Conservation (phyloP, 495 filamentous ascomycete species). For the Parathielavia appendiculata region DNA sequence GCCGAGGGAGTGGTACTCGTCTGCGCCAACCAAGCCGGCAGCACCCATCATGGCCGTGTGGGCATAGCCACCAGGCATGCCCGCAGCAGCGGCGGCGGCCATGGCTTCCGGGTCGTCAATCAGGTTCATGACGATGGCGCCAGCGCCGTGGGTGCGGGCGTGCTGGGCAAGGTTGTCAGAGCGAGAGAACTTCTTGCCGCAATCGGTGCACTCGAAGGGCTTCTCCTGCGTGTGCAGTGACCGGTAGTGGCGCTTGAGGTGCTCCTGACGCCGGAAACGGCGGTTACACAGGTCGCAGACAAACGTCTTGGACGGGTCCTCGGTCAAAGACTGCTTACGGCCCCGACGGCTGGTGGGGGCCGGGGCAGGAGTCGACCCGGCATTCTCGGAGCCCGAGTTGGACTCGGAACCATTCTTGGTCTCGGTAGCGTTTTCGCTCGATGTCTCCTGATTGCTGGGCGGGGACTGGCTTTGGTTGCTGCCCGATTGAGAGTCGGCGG, state of each 20-base stretch:
- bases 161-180: constrained; percentile 97
- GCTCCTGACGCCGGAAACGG: constrained; percentile 97
- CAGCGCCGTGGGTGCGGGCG: constrained; percentile 85
- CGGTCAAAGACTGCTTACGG: constrained; percentile 96
- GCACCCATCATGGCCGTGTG: constrained; percentile 23
- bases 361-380: constrained; percentile 40
- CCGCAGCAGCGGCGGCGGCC: constrained; percentile 21
- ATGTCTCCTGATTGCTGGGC: constrained; percentile 23
- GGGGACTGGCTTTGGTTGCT: constrained; percentile 37
- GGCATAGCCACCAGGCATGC: constrained; percentile 16
- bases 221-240: constrained; percentile 98
- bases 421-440: constrained; percentile 22
- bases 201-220: constrained; percentile 95
- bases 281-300: constrained; percentile 93
- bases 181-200: constrained; percentile 98
- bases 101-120: constrained; percentile 63
- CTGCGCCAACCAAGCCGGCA: constrained; percentile 45
- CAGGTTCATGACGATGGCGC: constrained; percentile 83
- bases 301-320: constrained; percentile 98
- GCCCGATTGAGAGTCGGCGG: constrained; percentile 38
- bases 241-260: constrained; percentile 97
- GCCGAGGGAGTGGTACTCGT: constrained; percentile 58
- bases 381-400: constrained; percentile 26
- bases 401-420: constrained; percentile 26
- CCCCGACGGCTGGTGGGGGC: constrained; percentile 83